phyloP scores from a whole-genome alignment of 2,329 filamentous ascomycete genomes.

The Aspergillus candidus region DNA sequence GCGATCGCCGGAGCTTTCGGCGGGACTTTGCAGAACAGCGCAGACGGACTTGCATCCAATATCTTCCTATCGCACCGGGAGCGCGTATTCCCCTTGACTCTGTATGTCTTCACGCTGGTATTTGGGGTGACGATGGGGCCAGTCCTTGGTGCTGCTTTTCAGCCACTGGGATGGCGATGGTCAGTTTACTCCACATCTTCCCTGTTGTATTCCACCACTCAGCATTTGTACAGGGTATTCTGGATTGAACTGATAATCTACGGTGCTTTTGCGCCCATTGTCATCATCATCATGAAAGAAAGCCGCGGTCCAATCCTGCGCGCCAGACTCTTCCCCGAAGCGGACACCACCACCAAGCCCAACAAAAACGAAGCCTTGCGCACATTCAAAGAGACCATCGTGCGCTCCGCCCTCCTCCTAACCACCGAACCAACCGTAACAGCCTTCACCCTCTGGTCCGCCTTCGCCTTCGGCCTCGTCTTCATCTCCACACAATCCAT shows the following conservation, averaged over 20 bases:
- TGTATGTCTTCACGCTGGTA: slow-evolving; percentile 39
- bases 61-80: slow-evolving; percentile 4
- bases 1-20: slow-evolving; percentile 37
- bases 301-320: slow-evolving; percentile 34
- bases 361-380: neutral
- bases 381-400: slow-evolving; percentile 22
- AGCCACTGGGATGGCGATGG: slow-evolving; percentile 20
- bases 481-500: slow-evolving; percentile 40
- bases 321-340: slow-evolving; percentile 21
- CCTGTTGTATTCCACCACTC: slow-evolving; percentile 14
- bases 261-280: slow-evolving; percentile 31
- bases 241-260: slow-evolving; percentile 37
- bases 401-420: slow-evolving; percentile 32
- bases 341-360: slow-evolving; percentile 20
- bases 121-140: slow-evolving; percentile 41
- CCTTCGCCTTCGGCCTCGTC: slow-evolving; percentile 38
- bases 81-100: slow-evolving; percentile 19
- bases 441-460: slow-evolving; percentile 39
- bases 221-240: slow-evolving; percentile 3
- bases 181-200: slow-evolving; percentile 23
- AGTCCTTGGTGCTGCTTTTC: slow-evolving; percentile 38
- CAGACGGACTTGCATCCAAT: slow-evolving; percentile 7
- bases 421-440: slow-evolving; percentile 41
- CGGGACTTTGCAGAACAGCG: slow-evolving; percentile 7
- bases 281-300: slow-evolving; percentile 37